Evolutionary conservation across 176 grass and related monocot genomes (phyloP), one percentile per base, ranked within the genome.

Genomic region (Avena sativa): DNA sequence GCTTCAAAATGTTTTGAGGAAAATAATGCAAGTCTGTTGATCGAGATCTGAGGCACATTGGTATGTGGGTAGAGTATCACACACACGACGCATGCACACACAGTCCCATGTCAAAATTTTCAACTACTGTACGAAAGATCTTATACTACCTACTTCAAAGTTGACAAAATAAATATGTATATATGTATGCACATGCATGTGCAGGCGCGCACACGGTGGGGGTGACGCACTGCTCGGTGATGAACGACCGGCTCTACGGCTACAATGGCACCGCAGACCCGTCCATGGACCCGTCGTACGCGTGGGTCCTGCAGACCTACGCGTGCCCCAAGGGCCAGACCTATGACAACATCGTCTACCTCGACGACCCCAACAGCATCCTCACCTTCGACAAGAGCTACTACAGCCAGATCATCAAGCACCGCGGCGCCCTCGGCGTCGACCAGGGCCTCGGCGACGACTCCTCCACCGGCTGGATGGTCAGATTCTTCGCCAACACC

Each of bases 151-250:
- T 16, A 32, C 73, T 32, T 76, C 8, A 16, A 32, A 67, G 14
- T 67, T 36, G 64, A 64, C 21, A 62, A 52, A 26, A 51, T 26
- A 52, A 26, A 51, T 26, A 49, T 20, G n/a, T 6, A 43, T 9
- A 49, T 10, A 46, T 6, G 0, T 47, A n/a, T 4, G n/a, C 21
- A 21, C 2, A 15, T 28, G 72, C 21, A 81, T 81, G 61, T 65
- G 74, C 74, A 97, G 95, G 93, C 38, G 95, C 87, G 2, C 95
- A 95, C 79, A 95, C 93, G 3, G 93, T 95, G 2, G 95, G 95
- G 49, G 79, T 98, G 67, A 95, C 93, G 5, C 95, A 92, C 67
- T 98, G 95, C 91, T 95, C 95, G 11, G 11, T 93, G 74, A 84
- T 98, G 76, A 25, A 78, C 3, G 58, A 90, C 44, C 89, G 95